Percentiles rank a stretch among this genome's conserved stretches.
These are phyloP conservation scores for Tuber melanosporum DNA, from an alignment of 495 filamentous ascomycete genomes.

Conservation along the genomic window DNA sequence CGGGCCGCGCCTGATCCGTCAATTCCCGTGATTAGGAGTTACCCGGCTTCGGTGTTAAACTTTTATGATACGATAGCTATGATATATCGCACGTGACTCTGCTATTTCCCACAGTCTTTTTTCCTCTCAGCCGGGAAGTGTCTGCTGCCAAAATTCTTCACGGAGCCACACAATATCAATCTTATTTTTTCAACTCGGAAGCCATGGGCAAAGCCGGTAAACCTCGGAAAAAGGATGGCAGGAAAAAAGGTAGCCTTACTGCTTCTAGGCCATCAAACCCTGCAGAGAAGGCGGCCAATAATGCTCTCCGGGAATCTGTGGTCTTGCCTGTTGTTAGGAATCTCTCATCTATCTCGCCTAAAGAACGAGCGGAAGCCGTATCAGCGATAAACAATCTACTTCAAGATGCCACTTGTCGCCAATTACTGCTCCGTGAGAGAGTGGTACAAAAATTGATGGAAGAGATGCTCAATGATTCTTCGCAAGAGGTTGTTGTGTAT, in stretches of 20 bases:
- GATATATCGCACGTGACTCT: conserved; percentile 17
- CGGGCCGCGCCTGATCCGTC: conserved; percentile 13
- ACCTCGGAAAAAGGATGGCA: neutral
- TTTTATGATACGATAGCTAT: neutral
- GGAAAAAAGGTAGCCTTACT: conserved; percentile 19
- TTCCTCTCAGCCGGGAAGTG: conserved; percentile 7
- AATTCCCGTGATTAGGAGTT: conserved; percentile 12
- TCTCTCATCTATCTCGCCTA: conserved; percentile 52
- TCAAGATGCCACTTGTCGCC: conserved; percentile 53
- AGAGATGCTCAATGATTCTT: conserved; percentile 55
- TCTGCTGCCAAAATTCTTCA: conserved; percentile 6
- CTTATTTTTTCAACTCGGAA: conserved; percentile 4
- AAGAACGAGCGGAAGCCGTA: conserved; percentile 50
- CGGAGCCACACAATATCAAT: conserved; percentile 13
- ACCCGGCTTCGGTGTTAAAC: conserved; percentile 10
- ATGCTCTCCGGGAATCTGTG: conserved; percentile 51
- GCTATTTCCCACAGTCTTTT: neutral
- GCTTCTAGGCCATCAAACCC: conserved; percentile 21
- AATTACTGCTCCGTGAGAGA: conserved; percentile 55
- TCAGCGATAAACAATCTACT: conserved; percentile 54
- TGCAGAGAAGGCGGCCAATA: conserved; percentile 23
- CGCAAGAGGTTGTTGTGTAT: conserved; percentile 52
- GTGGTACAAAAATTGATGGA: conserved; percentile 55
- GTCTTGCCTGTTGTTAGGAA: conserved; percentile 55
- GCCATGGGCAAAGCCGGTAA: conserved; percentile 25